A percentile compares a stretch with the other conserved stretches of the same genome.
phyloP scores from a whole-genome alignment of 2,329 filamentous ascomycete genomes.

The Myriosclerotinia scirpicola region DNA sequence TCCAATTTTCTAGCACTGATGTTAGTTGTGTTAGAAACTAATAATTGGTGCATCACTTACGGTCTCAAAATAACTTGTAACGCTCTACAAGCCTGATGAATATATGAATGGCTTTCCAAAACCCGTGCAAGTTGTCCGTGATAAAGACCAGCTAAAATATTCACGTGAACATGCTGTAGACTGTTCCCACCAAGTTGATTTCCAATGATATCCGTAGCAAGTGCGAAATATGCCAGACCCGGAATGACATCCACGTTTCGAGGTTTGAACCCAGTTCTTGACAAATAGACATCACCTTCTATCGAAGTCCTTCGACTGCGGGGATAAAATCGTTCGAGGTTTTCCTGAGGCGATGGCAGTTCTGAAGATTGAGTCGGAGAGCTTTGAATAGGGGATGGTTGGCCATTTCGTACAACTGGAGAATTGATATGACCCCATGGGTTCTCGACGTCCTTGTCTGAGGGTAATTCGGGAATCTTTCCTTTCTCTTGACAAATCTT shows the following conservation, averaged over 20 bases:
- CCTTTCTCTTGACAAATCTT: constrained; percentile 68
- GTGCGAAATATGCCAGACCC: constrained; percentile 84
- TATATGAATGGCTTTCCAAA: constrained; percentile 74
- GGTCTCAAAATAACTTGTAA: constrained; percentile 74
- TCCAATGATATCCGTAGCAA: constrained; percentile 82
- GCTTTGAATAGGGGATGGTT: constrained; percentile 55
- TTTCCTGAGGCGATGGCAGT: constrained; percentile 53
- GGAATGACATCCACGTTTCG: constrained; percentile 84
- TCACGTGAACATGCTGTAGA: constrained; percentile 80
- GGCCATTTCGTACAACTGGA: constrained; percentile 48
- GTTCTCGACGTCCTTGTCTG: constrained; percentile 35
- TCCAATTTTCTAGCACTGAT: constrained; percentile 38
- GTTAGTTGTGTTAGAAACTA: constrained; percentile 19
- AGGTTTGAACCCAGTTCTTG: constrained; percentile 23
- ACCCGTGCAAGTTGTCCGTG: constrained; percentile 84
- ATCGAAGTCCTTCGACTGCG: constrained; percentile 52
- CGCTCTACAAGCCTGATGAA: constrained; percentile 56
- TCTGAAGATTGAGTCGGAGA: constrained; percentile 51
- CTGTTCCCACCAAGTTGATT: constrained; percentile 78
- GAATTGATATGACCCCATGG: constrained; percentile 30
- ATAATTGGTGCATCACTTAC: constrained; percentile 34
- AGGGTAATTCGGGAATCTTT: constrained; percentile 59
- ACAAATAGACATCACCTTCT: constrained; percentile 42
- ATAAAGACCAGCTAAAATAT: constrained; percentile 83
- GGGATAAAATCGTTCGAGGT: constrained; percentile 42